Evolutionary conservation across 257 asterid species (phyloP), one percentile per base, ranked within the genome.

Genomic region (Solanum phureja): DNA sequence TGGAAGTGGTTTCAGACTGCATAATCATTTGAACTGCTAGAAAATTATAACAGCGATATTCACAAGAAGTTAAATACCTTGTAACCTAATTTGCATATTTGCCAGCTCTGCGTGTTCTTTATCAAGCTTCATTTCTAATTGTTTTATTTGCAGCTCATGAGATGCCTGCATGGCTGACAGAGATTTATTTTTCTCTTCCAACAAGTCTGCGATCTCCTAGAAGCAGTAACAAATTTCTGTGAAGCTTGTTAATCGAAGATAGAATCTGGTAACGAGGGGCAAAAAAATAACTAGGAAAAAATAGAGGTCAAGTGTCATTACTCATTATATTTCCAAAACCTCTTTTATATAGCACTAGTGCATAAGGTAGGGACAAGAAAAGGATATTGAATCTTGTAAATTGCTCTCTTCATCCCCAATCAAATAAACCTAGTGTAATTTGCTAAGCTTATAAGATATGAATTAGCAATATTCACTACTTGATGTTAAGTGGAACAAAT

Each of bases 181-280:
- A 83, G 96, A 92, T 89, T 91, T 91, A 90, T 72, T 91, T 88
- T 93, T 95, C 86, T 94, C 98, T 87, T 93, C 98, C 87, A 91
- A 88, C 82, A 92, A 90, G 90, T 94, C 95, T 89, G 93, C 87
- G 90, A 93, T 92, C 92, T 97, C 99, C 99, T 96, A 95, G 89
- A 94, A 91, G 90, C 89, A 94, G 90, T 87, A 90, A 87, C 84
- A 92, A 83, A 90, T 92, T 90, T 84, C 88, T 88, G 88, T 91
- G 90, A 89, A 91, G 89, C 87, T 91, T 87, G 88, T 88, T 88
- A 85, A 82, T 38, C 29, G 35, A 82, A 82, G 31, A 49, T 82
- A 49, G 44, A 49, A 82, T 46, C 85, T 52, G 16, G 69, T 82
- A 81, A 82, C 4, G 16, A 82, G 69, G 66, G 86, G 46, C 62